Percentiles rank a stretch among this genome's conserved stretches.
Evolutionary conservation across 2,329 filamentous ascomycete species (phyloP).

Genomic region (Penicillium sp.): DNA sequence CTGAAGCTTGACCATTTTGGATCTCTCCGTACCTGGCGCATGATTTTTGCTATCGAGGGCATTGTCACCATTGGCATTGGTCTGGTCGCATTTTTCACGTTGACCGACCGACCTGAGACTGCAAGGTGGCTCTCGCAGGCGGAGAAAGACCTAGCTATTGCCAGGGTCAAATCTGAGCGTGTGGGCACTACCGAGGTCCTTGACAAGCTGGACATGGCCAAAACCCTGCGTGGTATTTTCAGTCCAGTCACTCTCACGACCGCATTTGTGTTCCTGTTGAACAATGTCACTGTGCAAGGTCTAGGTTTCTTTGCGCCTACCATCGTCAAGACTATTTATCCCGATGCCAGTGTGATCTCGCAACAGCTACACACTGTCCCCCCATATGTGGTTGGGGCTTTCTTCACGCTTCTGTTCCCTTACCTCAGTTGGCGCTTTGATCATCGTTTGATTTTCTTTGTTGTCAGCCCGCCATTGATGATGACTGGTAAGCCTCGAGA

Average conservation of each 20-base stretch:
- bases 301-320: conserved; percentile 71
- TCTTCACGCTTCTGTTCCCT: conserved; percentile 65
- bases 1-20: conserved; percentile 62
- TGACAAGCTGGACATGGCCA: conserved; percentile 62
- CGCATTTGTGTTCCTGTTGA: conserved; percentile 61
- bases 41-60: conserved; percentile 74
- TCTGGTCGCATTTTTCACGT: conserved; percentile 62
- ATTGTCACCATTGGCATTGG: conserved; percentile 61
- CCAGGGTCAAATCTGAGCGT: conserved; percentile 68
- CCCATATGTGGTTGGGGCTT: conserved; percentile 67
- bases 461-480: conserved; percentile 61
- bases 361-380: conserved; percentile 72
- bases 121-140: conserved; percentile 66
- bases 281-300: conserved; percentile 72
- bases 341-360: conserved; percentile 55
- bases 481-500: conserved; percentile 51
- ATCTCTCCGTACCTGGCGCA: conserved; percentile 60
- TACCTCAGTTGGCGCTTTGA: conserved; percentile 64
- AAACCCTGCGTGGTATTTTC: conserved; percentile 63
- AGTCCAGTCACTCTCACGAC: conserved; percentile 63
- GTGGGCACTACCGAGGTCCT: conserved; percentile 63
- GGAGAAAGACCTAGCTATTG: conserved; percentile 67
- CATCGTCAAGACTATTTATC: conserved; percentile 70
- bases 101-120: conserved; percentile 69
- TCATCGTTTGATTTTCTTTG: conserved; percentile 61